These are phyloP conservation scores for Cenococcum geophilum DNA, from an alignment of 495 filamentous ascomycete genomes.

Conservation along the genomic window DNA sequence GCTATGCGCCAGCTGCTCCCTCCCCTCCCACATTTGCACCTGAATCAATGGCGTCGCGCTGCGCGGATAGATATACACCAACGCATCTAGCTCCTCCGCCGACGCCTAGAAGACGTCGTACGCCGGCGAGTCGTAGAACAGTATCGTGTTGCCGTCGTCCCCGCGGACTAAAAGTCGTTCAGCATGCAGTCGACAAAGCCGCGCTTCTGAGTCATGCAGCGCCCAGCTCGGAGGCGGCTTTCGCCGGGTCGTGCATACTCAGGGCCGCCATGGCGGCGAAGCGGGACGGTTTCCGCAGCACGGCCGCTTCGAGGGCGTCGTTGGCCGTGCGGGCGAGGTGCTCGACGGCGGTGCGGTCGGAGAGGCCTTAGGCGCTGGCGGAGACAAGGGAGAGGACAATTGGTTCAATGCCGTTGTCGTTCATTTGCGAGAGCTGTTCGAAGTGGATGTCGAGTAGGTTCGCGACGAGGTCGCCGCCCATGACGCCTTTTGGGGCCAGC, in stretches of 20 bases:
- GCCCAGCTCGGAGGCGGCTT: slow-evolving; percentile 51
- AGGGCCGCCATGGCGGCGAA: slow-evolving; percentile 55
- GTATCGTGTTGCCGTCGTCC: slow-evolving; percentile 49
- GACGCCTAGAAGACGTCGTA: slow-evolving; percentile 56
- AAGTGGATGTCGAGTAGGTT: neutral
- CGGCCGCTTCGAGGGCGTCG: slow-evolving; percentile 51
- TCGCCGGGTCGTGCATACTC: slow-evolving; percentile 50
- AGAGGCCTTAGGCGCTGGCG: slow-evolving; percentile 54
- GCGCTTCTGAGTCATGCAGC: slow-evolving; percentile 47
- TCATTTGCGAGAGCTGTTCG: no score
- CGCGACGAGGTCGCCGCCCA: slow-evolving; percentile 39
- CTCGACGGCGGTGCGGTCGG: slow-evolving; percentile 35
- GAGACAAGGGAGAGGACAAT: slow-evolving; percentile 53
- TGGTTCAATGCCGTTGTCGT: slow-evolving; percentile 50
- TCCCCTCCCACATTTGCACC: slow-evolving; percentile 47
- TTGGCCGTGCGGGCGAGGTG: slow-evolving; percentile 48
- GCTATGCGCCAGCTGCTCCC: slow-evolving; percentile 45
- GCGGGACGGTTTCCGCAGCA: slow-evolving; percentile 46
- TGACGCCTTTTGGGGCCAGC: slow-evolving; percentile 20
- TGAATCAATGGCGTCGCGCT: slow-evolving; percentile 43
- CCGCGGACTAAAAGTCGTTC: slow-evolving; percentile 52
- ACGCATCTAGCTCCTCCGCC: slow-evolving; percentile 53
- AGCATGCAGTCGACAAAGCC: slow-evolving; percentile 56
- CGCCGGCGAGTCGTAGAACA: slow-evolving; percentile 53
- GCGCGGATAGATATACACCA: slow-evolving; percentile 57